A percentile compares a stretch with the other conserved stretches of the same genome.
phyloP scores from a whole-genome alignment of 2,329 filamentous ascomycete genomes.

The Alternaria sp. region DNA sequence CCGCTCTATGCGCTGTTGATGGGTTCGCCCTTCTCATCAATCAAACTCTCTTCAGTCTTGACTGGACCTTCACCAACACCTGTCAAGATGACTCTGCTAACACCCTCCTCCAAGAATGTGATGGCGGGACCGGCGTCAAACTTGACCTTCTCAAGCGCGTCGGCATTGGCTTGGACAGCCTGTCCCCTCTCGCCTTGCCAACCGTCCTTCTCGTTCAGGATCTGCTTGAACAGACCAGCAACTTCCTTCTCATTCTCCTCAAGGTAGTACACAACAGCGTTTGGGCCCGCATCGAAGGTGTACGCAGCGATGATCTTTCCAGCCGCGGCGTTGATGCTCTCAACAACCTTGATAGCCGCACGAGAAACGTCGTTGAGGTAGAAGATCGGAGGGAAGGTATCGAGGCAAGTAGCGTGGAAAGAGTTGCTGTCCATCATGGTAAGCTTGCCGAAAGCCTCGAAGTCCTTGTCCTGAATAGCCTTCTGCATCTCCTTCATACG shows the following conservation, averaged over 20 bases:
- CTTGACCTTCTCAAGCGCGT: conserved; percentile 68
- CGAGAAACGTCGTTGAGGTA: conserved; percentile 96
- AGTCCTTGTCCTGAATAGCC: conserved; percentile 79
- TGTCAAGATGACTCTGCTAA: conserved; percentile 89
- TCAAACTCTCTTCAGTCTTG: conserved; percentile 77
- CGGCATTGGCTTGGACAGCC: conserved; percentile 56
- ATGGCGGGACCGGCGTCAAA: conserved; percentile 52
- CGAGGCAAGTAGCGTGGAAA: conserved; percentile 93
- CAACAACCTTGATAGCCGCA: conserved; percentile 85
- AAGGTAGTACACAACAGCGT: conserved; percentile 94
- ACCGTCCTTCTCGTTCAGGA: conserved; percentile 69
- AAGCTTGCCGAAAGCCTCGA: conserved; percentile 83
- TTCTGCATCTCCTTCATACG: conserved; percentile 86
- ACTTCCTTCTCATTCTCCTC: conserved; percentile 77
- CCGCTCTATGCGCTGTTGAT: conserved; percentile 19
- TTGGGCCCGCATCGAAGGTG: conserved; percentile 96
- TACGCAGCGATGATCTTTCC: conserved; percentile 87
- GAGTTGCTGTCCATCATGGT: conserved; percentile 98
- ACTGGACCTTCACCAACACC: conserved; percentile 88
- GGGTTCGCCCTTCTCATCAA: conserved; percentile 64
- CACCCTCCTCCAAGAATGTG: conserved; percentile 70
- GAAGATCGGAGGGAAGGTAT: conserved; percentile 97
- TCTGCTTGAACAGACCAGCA: conserved; percentile 76
- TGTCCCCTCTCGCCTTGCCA: conserved; percentile 68
- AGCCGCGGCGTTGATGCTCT: conserved; percentile 82